phyloP scores from a whole-genome alignment of 352 stramenopile species.

The Phytophthora quininea region DNA sequence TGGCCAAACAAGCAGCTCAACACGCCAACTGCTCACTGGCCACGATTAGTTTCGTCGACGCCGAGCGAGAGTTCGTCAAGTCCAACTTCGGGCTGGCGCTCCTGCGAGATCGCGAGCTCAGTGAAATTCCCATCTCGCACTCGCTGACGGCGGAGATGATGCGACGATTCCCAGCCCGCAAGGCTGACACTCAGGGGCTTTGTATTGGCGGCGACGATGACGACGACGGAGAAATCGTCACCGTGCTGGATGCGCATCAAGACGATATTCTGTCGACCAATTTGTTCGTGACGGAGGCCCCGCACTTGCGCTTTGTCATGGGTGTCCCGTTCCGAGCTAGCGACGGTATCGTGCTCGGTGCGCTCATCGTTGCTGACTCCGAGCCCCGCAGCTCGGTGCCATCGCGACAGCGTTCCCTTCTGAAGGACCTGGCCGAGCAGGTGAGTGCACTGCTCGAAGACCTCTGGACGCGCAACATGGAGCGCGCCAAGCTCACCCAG shows the following conservation, averaged over 20 bases:
- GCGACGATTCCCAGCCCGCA: constrained; percentile 40
- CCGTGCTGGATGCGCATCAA: constrained; percentile 48
- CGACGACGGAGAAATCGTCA: constrained; percentile 37
- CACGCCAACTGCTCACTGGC: constrained; percentile 53
- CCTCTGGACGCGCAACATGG: constrained; percentile 40
- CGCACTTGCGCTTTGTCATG: constrained; percentile 61
- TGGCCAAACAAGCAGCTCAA: constrained; percentile 64
- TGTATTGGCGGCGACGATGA: constrained; percentile 38
- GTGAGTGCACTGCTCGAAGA: constrained; percentile 54
- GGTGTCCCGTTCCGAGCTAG: constrained; percentile 53
- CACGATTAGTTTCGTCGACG: constrained; percentile 72
- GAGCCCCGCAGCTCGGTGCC: constrained; percentile 39
- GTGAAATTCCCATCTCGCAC: constrained; percentile 54
- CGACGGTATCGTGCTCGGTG: constrained; percentile 61
- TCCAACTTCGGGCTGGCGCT: constrained; percentile 47
- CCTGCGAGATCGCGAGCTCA: constrained; percentile 21
- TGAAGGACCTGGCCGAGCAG: constrained; percentile 53
- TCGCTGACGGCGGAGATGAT: constrained; percentile 66
- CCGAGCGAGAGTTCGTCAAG: constrained; percentile 62
- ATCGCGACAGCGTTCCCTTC: constrained; percentile 34
- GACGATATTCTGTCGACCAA: constrained; percentile 53
- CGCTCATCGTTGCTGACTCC: constrained; percentile 60
- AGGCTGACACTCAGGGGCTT: constrained; percentile 21
- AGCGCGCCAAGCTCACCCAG: constrained; percentile 31
- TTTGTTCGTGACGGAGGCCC: constrained; percentile 60